Evolutionary conservation across 371 early-diverging fungal genomes (phyloP).

Genomic region (Mortierella sp.): DNA sequence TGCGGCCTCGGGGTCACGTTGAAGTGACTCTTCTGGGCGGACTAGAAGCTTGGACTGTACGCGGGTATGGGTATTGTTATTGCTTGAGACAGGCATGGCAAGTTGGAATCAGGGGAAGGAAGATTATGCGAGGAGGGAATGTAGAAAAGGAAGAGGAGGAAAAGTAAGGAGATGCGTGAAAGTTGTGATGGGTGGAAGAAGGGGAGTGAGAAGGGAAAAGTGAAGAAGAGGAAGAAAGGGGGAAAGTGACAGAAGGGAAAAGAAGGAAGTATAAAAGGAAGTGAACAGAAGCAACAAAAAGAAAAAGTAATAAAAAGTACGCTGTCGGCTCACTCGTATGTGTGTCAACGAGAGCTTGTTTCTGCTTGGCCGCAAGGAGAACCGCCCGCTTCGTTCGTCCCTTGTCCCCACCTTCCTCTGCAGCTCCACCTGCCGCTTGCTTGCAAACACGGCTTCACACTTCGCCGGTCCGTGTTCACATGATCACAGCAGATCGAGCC

Average conservation of each 20-base stretch:
- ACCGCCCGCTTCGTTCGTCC: neutral
- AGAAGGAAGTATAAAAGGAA: neutral
- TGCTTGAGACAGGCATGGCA: slow-evolving; percentile 12
- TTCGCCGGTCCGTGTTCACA: slow-evolving; percentile 22
- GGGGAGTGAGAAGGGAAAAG: neutral
- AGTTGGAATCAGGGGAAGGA: neutral
- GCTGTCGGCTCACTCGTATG: slow-evolving; percentile 10
- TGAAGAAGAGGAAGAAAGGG: neutral
- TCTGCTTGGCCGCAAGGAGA: neutral
- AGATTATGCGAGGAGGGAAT: slow-evolving; percentile 7
- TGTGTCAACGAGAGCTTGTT: neutral
- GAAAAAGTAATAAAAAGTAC: neutral
- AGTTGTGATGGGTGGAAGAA: neutral
- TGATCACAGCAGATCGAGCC: slow-evolving; percentile 21
- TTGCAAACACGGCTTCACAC: neutral
- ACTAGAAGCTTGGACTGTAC: slow-evolving; percentile 43
- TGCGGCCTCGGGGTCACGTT: slow-evolving; percentile 16
- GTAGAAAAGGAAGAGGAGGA: neutral
- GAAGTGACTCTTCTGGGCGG: slow-evolving; percentile 46
- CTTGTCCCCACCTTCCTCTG: neutral
- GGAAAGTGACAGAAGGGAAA: slow-evolving; percentile 16
- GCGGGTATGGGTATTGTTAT: slow-evolving; percentile 15
- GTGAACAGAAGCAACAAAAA: neutral
- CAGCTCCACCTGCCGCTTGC: neutral
- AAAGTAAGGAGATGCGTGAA: neutral